phyloP scores from a whole-genome alignment of 345 rosid genomes.

The Linum trigynum region DNA sequence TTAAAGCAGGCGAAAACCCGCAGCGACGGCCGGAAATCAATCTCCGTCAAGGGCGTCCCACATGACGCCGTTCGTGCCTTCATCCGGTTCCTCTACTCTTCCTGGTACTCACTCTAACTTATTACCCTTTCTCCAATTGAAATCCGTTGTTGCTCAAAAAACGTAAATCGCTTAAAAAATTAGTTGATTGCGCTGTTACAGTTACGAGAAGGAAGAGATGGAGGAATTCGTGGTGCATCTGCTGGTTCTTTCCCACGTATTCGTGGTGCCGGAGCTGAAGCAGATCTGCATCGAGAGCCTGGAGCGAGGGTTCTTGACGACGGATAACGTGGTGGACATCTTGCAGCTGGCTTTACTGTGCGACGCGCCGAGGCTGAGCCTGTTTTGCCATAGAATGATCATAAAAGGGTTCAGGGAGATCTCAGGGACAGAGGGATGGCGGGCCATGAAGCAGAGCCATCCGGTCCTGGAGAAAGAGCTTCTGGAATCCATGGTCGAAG shows the following conservation, averaged over 20 bases:
- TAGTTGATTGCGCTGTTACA: conserved; percentile 16
- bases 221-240: conserved; percentile 46
- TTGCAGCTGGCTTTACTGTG: conserved; percentile 80
- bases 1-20: conserved; percentile 46
- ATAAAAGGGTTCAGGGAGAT: conserved; percentile 41
- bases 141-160: no score
- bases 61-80: conserved; percentile 61
- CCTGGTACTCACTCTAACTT: conserved; percentile 35
- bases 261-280: conserved; percentile 60
- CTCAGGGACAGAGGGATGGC: conserved; percentile 61
- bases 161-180: no score
- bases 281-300: conserved; percentile 47
- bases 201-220: conserved; percentile 66
- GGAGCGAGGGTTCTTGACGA: conserved; percentile 53
- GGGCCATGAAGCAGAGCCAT: conserved; percentile 67
- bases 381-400: conserved; percentile 63
- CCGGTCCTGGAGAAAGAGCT: conserved; percentile 72
- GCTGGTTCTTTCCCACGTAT: conserved; percentile 72
- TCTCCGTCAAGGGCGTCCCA: conserved; percentile 67
- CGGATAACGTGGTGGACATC: conserved; percentile 63
- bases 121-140: no score
- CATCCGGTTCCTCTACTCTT: conserved; percentile 71
- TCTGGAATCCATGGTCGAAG: conserved; percentile 36
- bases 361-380: conserved; percentile 62
- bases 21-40: conserved; percentile 32